Percentiles rank a stretch among this genome's conserved stretches.
Evolutionary conservation across 768 basidiomycete species (phyloP).

Genomic region (Lactifluus echinatus): DNA sequence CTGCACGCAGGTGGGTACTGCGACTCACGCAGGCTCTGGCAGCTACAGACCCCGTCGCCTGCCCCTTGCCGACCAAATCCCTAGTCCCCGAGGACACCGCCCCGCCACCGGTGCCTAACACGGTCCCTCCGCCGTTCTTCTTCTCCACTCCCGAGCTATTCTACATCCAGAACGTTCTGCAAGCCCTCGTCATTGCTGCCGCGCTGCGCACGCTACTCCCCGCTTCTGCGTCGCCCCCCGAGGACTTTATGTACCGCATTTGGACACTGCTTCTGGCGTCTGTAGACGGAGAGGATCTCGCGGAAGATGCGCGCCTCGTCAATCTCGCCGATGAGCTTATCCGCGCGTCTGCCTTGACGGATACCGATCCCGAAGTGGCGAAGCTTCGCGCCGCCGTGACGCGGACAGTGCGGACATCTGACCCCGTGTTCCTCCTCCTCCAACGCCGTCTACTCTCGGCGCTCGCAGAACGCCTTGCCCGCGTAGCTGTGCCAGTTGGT

Average conservation of each 20-base stretch:
- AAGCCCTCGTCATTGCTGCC: slow-evolving; percentile 60
- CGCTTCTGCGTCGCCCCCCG: slow-evolving; percentile 13
- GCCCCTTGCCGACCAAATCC: slow-evolving; percentile 18
- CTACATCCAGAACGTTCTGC: slow-evolving; percentile 58
- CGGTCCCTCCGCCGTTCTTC: slow-evolving; percentile 58
- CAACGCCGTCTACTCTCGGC: slow-evolving; percentile 48
- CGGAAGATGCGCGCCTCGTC: slow-evolving; percentile 43
- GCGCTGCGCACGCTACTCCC: slow-evolving; percentile 49
- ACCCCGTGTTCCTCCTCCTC: slow-evolving; percentile 60
- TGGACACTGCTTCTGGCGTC: slow-evolving; percentile 59
- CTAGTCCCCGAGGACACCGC: slow-evolving; percentile 2
- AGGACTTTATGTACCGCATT: slow-evolving; percentile 47
- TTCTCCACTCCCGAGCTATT: slow-evolving; percentile 47
- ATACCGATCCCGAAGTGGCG: slow-evolving; percentile 40
- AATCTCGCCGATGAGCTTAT: slow-evolving; percentile 72
- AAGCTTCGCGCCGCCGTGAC: slow-evolving; percentile 52
- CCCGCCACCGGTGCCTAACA: slow-evolving; percentile 27
- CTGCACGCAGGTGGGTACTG: slow-evolving; percentile 34
- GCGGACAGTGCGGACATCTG: slow-evolving; percentile 49
- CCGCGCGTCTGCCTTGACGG: slow-evolving; percentile 36
- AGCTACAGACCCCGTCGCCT: slow-evolving; percentile 34
- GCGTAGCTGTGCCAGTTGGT: background rate
- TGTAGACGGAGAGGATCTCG: slow-evolving; percentile 34
- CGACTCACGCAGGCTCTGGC: slow-evolving; percentile 40
- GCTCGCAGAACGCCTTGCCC: slow-evolving; percentile 26